These are phyloP conservation scores for Saturnispora galanensis DNA, from an alignment of 805 yeast species.

Conservation along the genomic window DNA sequence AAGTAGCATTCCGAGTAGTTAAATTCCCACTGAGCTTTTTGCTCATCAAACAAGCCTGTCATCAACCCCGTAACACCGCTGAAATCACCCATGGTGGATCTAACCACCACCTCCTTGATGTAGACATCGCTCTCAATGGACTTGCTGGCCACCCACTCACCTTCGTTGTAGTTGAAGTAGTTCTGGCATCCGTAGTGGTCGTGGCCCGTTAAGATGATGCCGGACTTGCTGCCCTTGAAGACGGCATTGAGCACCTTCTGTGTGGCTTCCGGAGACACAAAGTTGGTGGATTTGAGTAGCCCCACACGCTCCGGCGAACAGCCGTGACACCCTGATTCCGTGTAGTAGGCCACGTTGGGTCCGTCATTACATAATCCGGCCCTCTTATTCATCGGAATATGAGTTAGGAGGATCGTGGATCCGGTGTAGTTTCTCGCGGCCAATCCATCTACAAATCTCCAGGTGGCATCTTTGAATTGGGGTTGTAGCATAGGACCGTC, in stretches of 20 bases:
- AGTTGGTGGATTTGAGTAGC: constrained; percentile 75
- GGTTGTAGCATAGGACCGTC: constrained; percentile 87
- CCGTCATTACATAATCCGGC: constrained; percentile 85
- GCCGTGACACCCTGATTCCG: constrained; percentile 35
- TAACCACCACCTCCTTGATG: constrained; percentile 71
- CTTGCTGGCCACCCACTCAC: constrained; percentile 52
- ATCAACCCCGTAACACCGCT: constrained; percentile 83
- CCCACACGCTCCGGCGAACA: constrained; percentile 62
- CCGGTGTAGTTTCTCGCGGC: constrained; percentile 53
- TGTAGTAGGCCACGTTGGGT: constrained; percentile 58
- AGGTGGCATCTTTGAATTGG: constrained; percentile 54
- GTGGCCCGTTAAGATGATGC: constrained; percentile 85
- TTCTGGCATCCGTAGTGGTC: constrained; percentile 92
- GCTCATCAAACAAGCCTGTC: constrained; percentile 54
- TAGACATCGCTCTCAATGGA: constrained; percentile 26
- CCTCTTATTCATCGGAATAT: constrained; percentile 77
- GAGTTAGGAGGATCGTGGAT: constrained; percentile 74
- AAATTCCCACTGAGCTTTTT: constrained; percentile 48
- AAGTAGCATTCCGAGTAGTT: constrained; percentile 70
- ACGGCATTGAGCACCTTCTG: constrained; percentile 61
- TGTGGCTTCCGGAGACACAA: constrained; percentile 56
- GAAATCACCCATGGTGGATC: constrained; percentile 94
- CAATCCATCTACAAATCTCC: constrained; percentile 62
- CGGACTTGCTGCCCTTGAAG: constrained; percentile 58
- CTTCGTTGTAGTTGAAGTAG: constrained; percentile 40